Evolutionary conservation across 768 basidiomycete species (phyloP).

Genomic region (Clitopilus passeckerianus): DNA sequence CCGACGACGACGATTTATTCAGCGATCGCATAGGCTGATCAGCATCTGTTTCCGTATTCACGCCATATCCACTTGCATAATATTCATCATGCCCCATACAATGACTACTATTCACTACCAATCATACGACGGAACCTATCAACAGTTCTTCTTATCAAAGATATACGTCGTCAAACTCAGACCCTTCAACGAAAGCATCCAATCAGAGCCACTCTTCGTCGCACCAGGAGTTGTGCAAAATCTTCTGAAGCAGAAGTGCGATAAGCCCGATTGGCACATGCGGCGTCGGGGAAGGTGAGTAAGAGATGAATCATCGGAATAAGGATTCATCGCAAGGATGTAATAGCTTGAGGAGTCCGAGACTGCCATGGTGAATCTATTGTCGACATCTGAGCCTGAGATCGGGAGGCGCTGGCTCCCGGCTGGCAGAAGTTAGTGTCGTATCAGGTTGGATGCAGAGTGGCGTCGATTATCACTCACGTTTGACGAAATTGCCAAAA

Average conservation of each 20-base stretch:
- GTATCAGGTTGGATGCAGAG: background rate
- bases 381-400: slow-evolving; percentile 23
- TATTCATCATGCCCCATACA: no score
- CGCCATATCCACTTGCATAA: no score
- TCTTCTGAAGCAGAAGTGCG: slow-evolving; percentile 29
- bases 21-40: slow-evolving; percentile 12
- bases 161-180: slow-evolving; percentile 31
- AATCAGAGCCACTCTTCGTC: slow-evolving; percentile 15
- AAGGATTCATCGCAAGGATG: slow-evolving; percentile 31
- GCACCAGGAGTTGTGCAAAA: slow-evolving; percentile 25
- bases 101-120: no score
- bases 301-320: slow-evolving; percentile 19
- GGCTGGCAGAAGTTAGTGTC: slow-evolving; percentile 13
- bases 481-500: slow-evolving; percentile 35
- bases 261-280: slow-evolving; percentile 21
- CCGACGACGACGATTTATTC: slow-evolving; percentile 9
- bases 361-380: slow-evolving; percentile 25
- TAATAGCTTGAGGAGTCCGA: slow-evolving; percentile 20
- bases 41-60: background rate
- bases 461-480: slow-evolving; percentile 12
- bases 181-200: slow-evolving; percentile 22
- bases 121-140: background rate
- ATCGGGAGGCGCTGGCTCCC: slow-evolving; percentile 30
- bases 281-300: slow-evolving; percentile 27
- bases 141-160: slow-evolving; percentile 23